A percentile compares a stretch with the other conserved stretches of the same genome.
These are phyloP conservation scores for Eucalyptus pumila DNA, from an alignment of 345 rosid genomes.

Conservation along the genomic window DNA sequence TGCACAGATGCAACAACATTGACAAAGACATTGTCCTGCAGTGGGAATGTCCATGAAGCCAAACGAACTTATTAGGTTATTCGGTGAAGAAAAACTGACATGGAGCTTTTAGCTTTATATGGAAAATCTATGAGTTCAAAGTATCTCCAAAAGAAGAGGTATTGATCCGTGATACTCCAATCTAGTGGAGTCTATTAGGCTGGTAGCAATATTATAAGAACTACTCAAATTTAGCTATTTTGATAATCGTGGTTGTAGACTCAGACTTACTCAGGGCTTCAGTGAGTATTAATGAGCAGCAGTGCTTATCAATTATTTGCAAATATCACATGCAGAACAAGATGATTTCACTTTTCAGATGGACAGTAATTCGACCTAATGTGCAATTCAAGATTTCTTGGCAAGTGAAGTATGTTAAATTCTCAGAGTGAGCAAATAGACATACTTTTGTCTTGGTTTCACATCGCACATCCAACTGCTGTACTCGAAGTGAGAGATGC, in stretches of 20 bases:
- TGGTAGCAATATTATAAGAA: background rate
- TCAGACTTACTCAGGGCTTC: background rate
- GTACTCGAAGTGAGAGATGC: constrained; percentile 23
- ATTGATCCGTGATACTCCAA: background rate
- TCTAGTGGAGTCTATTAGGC: background rate
- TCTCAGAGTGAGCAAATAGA: background rate
- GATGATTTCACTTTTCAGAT: background rate
- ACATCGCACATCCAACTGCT: constrained; percentile 26
- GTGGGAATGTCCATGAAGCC: background rate
- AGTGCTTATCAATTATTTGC: background rate
- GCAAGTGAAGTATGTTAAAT: background rate
- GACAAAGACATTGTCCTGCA: constrained; percentile 36
- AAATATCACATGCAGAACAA: background rate
- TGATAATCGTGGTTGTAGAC: background rate
- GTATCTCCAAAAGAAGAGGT: background rate
- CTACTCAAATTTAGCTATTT: background rate
- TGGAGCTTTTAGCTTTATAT: background rate
- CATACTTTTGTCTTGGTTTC: constrained; percentile 33
- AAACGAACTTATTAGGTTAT: background rate
- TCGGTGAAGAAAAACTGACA: background rate
- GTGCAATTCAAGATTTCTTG: background rate
- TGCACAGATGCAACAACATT: constrained; percentile 32
- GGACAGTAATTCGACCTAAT: background rate
- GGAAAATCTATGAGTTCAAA: background rate
- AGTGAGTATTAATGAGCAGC: background rate